Conservation (phyloP, 345 rosid species). For the Salix suchowensis region DNA sequence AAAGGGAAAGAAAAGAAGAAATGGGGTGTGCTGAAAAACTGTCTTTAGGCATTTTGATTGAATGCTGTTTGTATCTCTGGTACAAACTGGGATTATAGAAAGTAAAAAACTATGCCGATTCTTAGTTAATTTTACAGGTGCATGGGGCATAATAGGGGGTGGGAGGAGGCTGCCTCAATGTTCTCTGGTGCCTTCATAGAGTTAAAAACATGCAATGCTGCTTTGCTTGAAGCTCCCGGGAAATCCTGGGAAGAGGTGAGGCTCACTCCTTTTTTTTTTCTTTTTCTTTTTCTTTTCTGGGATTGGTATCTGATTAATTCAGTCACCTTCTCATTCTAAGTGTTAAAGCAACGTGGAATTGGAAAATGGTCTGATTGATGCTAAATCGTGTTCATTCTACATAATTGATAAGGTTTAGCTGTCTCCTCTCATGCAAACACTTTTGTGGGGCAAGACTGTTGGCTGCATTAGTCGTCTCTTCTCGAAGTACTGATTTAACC, state of each 20-base stretch:
- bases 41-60: background rate
- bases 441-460: background rate
- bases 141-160: slow-evolving; percentile 96
- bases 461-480: background rate
- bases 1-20: background rate
- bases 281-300: background rate
- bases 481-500: background rate
- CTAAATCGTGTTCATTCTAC: background rate
- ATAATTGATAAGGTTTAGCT: background rate
- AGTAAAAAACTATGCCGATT: background rate
- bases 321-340: background rate
- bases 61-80: background rate
- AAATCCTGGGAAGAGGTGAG: slow-evolving; percentile 88
- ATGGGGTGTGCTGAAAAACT: background rate
- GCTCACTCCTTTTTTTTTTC: background rate
- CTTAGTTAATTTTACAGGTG: slow-evolving; percentile 47
- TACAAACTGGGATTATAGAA: background rate
- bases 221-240: slow-evolving; percentile 89
- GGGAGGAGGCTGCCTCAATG: slow-evolving; percentile 99
- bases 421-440: background rate
- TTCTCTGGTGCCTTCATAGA: slow-evolving; percentile 67
- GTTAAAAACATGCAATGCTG: slow-evolving; percentile 93
- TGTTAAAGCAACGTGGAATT: background rate
- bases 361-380: background rate
- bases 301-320: background rate